Conservation (phyloP, 2,329 filamentous ascomycete genomes). For the Fusarium udum region DNA sequence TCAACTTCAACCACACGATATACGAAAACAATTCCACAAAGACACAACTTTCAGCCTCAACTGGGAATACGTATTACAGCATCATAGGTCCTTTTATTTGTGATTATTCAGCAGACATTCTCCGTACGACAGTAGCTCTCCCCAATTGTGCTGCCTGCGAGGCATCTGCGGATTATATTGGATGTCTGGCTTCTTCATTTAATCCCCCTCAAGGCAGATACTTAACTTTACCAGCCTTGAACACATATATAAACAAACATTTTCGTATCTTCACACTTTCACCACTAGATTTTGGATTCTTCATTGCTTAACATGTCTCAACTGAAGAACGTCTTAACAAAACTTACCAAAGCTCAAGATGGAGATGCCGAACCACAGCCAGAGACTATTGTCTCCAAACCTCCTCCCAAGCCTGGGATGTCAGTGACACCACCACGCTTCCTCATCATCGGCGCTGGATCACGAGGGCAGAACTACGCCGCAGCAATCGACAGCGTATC, state of each 20-base stretch:
- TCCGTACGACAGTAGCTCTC: neutral
- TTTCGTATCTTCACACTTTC: neutral
- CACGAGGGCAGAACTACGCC: slow-evolving; percentile 79
- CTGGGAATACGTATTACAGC: neutral
- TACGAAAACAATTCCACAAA: slow-evolving; percentile 10
- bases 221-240: neutral
- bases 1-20: slow-evolving; percentile 16
- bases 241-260: neutral
- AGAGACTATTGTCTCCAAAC: slow-evolving; percentile 36
- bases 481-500: slow-evolving; percentile 71
- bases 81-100: neutral
- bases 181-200: neutral
- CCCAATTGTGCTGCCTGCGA: slow-evolving; percentile 2
- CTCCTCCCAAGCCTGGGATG: slow-evolving; percentile 55
- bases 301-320: slow-evolving; percentile 30
- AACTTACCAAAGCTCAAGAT: slow-evolving; percentile 23
- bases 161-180: neutral
- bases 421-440: slow-evolving; percentile 69
- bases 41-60: slow-evolving; percentile 4
- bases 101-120: neutral
- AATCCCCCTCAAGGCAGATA: slow-evolving; percentile 1
- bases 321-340: slow-evolving; percentile 33
- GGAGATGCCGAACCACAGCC: slow-evolving; percentile 25
- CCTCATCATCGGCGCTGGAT: slow-evolving; percentile 84
- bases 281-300: neutral